A percentile compares a stretch with the other conserved stretches of the same genome.
phyloP scores from a whole-genome alignment of 768 basidiomycete species.

The Termitomyces sp. region DNA sequence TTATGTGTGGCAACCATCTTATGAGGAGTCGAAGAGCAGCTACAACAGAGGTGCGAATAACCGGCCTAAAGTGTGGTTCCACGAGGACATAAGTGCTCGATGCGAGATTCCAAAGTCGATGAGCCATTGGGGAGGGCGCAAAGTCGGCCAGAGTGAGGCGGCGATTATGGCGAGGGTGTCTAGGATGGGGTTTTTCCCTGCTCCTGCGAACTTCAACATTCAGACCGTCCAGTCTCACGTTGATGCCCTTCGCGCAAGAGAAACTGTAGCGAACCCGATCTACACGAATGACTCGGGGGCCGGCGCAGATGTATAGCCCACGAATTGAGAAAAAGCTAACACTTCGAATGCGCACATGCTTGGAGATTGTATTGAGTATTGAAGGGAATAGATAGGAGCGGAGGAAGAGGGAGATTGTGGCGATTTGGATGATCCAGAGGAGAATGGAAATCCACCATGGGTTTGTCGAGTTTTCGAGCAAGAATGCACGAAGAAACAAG shows the following conservation, averaged over 20 bases:
- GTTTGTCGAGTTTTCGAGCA: constrained; percentile 24
- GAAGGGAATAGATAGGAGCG: constrained; percentile 66
- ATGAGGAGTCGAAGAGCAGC: constrained; percentile 52
- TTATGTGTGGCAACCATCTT: constrained; percentile 60
- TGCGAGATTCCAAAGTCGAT: constrained; percentile 31
- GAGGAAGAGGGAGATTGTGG: constrained; percentile 51
- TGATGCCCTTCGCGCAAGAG: constrained; percentile 48
- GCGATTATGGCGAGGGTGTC: constrained; percentile 27
- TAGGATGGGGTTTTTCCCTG: constrained; percentile 14
- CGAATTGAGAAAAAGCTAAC: constrained; percentile 75
- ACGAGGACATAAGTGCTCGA: constrained; percentile 37
- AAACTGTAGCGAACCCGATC: constrained; percentile 66
- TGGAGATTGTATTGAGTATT: constrained; percentile 53
- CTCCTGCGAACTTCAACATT: constrained; percentile 42
- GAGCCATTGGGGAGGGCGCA: constrained; percentile 37
- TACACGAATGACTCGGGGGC: constrained; percentile 48
- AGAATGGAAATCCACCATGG: constrained; percentile 35
- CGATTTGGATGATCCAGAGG: constrained; percentile 44
- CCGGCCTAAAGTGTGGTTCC: constrained; percentile 59
- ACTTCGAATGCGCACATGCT: constrained; percentile 61
- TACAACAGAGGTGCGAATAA: constrained; percentile 51
- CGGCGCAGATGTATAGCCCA: constrained; percentile 62
- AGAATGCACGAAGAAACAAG: constrained; percentile 17
- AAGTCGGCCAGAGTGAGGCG: constrained; percentile 43
- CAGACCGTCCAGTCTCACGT: constrained; percentile 57